A percentile compares a stretch with the other conserved stretches of the same genome.
These are phyloP conservation scores for Eimeria zaria DNA, from an alignment of 169 alveolate genomes.

Conservation along the genomic window DNA sequence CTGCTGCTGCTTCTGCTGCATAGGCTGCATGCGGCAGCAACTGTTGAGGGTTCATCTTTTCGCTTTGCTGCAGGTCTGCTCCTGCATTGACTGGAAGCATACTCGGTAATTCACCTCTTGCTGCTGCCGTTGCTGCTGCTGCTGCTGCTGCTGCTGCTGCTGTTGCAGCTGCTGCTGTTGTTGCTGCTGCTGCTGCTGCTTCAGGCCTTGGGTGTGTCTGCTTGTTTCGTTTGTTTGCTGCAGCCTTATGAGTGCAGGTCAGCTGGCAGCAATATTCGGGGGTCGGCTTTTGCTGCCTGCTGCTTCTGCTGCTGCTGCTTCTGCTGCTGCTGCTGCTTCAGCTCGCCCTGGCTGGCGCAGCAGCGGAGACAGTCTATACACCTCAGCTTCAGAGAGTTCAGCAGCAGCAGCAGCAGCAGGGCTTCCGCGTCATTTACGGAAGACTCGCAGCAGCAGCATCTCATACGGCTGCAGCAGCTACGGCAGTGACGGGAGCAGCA, in stretches of 20 bases:
- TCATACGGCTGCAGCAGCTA: constrained; percentile 18
- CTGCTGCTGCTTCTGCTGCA: constrained; percentile 23
- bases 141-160: constrained; percentile 3
- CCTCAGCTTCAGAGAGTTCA: not conserved
- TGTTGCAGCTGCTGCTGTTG: not conserved
- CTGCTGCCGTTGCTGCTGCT: constrained; percentile 15
- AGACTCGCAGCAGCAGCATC: constrained; percentile 30
- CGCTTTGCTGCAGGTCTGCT: constrained; percentile 12
- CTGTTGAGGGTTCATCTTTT: not conserved
- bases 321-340: constrained; percentile 9
- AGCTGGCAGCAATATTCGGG: not conserved
- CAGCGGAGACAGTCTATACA: constrained; percentile 9
- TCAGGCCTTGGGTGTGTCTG: not conserved
- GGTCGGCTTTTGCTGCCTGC: constrained; percentile 47
- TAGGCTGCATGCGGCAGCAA: constrained; percentile 6
- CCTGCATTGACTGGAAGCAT: not conserved
- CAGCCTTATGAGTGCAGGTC: not conserved
- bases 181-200: constrained; percentile 29
- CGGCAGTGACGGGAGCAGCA: no score
- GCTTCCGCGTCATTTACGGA: not conserved
- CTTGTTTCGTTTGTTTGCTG: constrained; percentile 2
- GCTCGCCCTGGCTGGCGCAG: not conserved
- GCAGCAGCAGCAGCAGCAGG: constrained; percentile 52
- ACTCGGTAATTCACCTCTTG: not conserved
- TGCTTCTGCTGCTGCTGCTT: constrained; percentile 29